These are phyloP conservation scores for Fusarium odoratissimum DNA, from an alignment of 2,329 filamentous ascomycete genomes.

Conservation along the genomic window DNA sequence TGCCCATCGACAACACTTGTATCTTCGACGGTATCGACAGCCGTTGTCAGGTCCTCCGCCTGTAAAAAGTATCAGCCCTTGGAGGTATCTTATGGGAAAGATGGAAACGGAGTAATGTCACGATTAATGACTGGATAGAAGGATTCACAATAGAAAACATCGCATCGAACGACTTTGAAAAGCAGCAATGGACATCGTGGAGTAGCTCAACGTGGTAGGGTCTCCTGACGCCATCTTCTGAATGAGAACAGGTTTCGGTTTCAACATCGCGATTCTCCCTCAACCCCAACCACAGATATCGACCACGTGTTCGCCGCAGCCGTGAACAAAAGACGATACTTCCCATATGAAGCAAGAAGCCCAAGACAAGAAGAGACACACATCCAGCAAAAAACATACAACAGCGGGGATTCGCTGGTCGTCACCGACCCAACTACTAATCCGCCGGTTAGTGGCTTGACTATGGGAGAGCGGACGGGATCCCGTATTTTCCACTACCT, in stretches of 20 bases:
- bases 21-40: conserved; percentile 76
- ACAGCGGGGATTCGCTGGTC: conserved; percentile 40
- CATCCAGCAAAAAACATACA: conserved; percentile 28
- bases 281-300: not conserved
- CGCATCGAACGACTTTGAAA: not conserved
- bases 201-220: not conserved
- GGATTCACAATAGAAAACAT: conserved; percentile 9
- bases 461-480: conserved; percentile 38
- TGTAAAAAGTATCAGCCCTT: conserved; percentile 50
- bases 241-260: conserved; percentile 1
- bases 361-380: not conserved
- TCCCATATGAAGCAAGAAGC: not conserved
- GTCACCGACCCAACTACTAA: conserved; percentile 39
- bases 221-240: not conserved
- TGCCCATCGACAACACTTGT: conserved; percentile 77
- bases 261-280: not conserved
- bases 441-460: conserved; percentile 35
- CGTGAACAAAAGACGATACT: not conserved
- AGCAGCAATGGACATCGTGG: not conserved
- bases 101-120: conserved; percentile 1
- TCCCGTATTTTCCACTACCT: conserved; percentile 40
- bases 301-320: not conserved
- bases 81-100: not conserved
- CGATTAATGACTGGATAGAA: conserved; percentile 29
- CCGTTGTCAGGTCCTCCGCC: conserved; percentile 67